Conservation (phyloP, 2,329 filamentous ascomycete species). For the Escovopsis sp. region DNA sequence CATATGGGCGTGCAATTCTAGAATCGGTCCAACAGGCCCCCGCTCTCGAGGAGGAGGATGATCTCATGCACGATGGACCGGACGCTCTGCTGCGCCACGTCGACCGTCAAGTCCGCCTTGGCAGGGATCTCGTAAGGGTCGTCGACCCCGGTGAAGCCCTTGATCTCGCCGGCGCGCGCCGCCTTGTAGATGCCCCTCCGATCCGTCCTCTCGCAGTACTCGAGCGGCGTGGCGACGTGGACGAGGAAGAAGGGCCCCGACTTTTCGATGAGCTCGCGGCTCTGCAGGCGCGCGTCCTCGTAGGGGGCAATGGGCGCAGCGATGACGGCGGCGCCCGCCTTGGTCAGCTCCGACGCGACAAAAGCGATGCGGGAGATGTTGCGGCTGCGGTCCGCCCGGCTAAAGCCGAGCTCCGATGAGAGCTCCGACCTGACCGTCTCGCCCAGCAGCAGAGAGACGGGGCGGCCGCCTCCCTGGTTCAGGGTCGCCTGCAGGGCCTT, state of each 20-base stretch:
- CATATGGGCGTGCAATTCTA: too few relatives aligned
- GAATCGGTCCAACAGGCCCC: conserved; percentile 67
- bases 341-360: conserved; percentile 86
- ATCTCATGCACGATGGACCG: conserved; percentile 95
- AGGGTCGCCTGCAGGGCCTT: conserved; percentile 91
- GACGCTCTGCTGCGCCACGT: conserved; percentile 74
- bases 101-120: conserved; percentile 73
- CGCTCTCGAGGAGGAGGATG: conserved; percentile 75
- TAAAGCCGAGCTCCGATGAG: conserved; percentile 90
- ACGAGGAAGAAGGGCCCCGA: conserved; percentile 87
- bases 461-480: conserved; percentile 93
- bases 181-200: conserved; percentile 77
- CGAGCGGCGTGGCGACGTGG: conserved; percentile 84
- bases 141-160: conserved; percentile 95
- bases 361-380: conserved; percentile 96
- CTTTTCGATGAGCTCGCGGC: conserved; percentile 74
- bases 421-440: conserved; percentile 91
- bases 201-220: conserved; percentile 90
- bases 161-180: conserved; percentile 80
- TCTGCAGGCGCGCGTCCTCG: conserved; percentile 59
- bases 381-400: conserved; percentile 75
- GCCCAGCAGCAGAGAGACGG: conserved; percentile 84
- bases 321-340: conserved; percentile 85
- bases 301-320: conserved; percentile 93
- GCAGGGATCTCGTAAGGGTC: conserved; percentile 82